phyloP scores from a whole-genome alignment of 2,329 filamentous ascomycete genomes.

The Alternaria gaisen region DNA sequence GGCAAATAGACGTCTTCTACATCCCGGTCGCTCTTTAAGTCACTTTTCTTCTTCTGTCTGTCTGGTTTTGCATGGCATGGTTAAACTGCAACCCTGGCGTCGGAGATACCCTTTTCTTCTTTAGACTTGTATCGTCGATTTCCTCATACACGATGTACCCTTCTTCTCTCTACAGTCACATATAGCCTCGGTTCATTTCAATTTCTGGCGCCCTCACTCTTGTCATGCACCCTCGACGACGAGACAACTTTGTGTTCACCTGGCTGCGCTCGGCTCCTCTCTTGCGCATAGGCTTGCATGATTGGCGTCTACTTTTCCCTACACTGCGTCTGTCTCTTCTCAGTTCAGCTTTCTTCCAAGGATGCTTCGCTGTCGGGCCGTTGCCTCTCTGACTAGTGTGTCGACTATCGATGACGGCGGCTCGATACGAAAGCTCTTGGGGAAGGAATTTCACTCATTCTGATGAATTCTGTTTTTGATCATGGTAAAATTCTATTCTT shows the following conservation, averaged over 20 bases:
- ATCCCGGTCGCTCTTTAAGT: neutral
- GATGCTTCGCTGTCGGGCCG: slow-evolving; percentile 4
- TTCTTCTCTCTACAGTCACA: neutral
- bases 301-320: slow-evolving; percentile 12
- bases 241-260: slow-evolving; percentile 13
- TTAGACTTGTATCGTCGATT: slow-evolving; percentile 5
- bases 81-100: slow-evolving; percentile 19
- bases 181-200: neutral
- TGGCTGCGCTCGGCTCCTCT: neutral
- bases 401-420: slow-evolving; percentile 18
- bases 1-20: slow-evolving; percentile 30
- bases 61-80: slow-evolving; percentile 8
- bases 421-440: slow-evolving; percentile 11
- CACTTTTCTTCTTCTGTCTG: neutral
- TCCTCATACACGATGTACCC: neutral
- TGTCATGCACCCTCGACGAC: slow-evolving; percentile 5
- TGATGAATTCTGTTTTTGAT: slow-evolving; percentile 2
- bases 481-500: slow-evolving; percentile 12
- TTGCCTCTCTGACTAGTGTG: slow-evolving; percentile 16
- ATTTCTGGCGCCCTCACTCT: slow-evolving; percentile 1
- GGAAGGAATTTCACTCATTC: slow-evolving; percentile 18
- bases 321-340: slow-evolving; percentile 4
- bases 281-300: slow-evolving; percentile 18
- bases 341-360: slow-evolving; percentile 1
- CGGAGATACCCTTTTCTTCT: slow-evolving; percentile 18